Conservation (phyloP, 768 basidiomycete genomes). For the Psilocybe sp. region DNA sequence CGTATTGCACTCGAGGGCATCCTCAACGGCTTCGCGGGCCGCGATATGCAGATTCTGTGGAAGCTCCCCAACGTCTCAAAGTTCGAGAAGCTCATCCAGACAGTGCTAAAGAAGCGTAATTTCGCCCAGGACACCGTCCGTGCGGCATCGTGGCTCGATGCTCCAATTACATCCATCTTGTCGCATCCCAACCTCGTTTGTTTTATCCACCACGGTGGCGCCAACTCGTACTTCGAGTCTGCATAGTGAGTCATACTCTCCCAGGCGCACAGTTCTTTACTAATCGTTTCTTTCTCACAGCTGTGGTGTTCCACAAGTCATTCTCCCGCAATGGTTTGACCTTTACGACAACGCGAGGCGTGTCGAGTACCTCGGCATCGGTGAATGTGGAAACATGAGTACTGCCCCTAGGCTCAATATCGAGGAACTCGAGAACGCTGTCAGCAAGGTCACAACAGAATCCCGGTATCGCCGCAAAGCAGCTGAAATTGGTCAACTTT, state of each 20-base stretch:
- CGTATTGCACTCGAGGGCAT: background rate
- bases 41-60: background rate
- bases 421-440: background rate
- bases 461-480: background rate
- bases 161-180: background rate
- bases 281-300: background rate
- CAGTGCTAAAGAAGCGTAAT: background rate
- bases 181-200: background rate
- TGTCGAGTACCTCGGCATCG: conserved; percentile 1
- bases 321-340: conserved; percentile 2
- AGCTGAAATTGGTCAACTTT: background rate
- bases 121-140: background rate
- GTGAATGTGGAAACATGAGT: background rate
- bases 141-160: background rate
- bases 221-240: conserved; percentile 2
- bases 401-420: background rate
- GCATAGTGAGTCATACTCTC: background rate
- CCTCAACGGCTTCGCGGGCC: background rate
- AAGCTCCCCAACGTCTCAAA: background rate
- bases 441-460: background rate
- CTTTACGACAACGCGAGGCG: conserved; percentile 1
- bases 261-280: background rate
- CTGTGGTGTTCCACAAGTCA: background rate
- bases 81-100: background rate
- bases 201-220: conserved; percentile 1